These are phyloP conservation scores for Fusarium musae DNA, from an alignment of 2,329 filamentous ascomycete genomes.

Conservation along the genomic window DNA sequence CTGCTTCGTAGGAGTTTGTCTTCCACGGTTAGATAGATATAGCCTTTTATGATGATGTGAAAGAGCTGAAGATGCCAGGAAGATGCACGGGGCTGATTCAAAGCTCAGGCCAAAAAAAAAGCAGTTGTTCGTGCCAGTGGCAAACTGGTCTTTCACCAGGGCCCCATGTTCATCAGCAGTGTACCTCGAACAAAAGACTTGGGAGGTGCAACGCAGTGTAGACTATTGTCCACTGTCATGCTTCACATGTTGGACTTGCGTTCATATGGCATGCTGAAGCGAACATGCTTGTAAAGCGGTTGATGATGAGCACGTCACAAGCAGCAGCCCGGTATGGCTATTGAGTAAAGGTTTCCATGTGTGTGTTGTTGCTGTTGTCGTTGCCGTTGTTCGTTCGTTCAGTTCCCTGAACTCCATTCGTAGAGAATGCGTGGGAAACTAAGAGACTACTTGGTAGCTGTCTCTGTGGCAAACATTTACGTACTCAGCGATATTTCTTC, in stretches of 20 bases:
- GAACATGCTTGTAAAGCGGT: background rate
- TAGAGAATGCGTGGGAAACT: rapidly evolving
- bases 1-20: too few relatives aligned
- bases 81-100: rapidly evolving
- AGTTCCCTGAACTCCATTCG: rapidly evolving
- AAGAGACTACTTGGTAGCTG: rapidly evolving
- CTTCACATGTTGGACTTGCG: background rate
- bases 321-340: rapidly evolving
- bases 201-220: background rate
- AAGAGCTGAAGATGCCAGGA: background rate
- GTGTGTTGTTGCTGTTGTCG: background rate
- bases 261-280: background rate
- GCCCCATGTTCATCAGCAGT: background rate
- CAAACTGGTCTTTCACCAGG: too few relatives aligned
- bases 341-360: rapidly evolving
- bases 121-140: background rate
- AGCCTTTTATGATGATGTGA: rapidly evolving
- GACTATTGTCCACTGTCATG: background rate
- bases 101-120: background rate
- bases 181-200: too few relatives aligned
- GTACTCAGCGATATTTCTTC: rapidly evolving
- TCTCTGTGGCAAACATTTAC: rapidly evolving
- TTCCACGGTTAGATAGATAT: too few relatives aligned
- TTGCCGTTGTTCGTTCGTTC: too few relatives aligned
- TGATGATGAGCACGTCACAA: background rate